Conservation (phyloP, 345 rosid genomes). For the Eucalyptus melliodora region DNA sequence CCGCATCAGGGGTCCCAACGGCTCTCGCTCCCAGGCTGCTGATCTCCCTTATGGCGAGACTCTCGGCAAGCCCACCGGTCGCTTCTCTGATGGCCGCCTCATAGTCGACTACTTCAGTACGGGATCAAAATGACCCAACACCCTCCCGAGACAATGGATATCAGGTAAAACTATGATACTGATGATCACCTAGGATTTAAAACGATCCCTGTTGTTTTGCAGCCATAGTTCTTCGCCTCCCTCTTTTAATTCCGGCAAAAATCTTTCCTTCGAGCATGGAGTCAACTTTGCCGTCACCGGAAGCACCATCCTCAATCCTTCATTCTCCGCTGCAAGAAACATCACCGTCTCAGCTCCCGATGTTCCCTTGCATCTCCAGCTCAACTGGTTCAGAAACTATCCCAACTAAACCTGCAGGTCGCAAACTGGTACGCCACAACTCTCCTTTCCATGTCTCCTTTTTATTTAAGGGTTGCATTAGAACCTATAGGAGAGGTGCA, state of each 20-base stretch:
- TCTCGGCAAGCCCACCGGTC: not conserved
- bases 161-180: not conserved
- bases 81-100: not conserved
- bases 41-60: conserved; percentile 2
- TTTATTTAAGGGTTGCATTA: conserved; percentile 62
- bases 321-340: not conserved
- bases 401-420: not conserved
- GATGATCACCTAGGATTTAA: not conserved
- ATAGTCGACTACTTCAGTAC: not conserved
- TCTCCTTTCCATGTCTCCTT: not conserved
- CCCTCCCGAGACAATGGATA: not conserved
- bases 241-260: not conserved
- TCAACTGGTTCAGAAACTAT: not conserved
- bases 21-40: not conserved
- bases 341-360: not conserved
- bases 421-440: not conserved
- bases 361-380: not conserved
- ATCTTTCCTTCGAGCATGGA: not conserved
- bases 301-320: not conserved
- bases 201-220: not conserved
- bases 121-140: not conserved
- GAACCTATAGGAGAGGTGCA: conserved; percentile 52
- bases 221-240: not conserved
- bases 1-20: not conserved
- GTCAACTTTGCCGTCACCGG: not conserved